These are phyloP conservation scores for Ciborinia camelliae DNA, from an alignment of 2,329 filamentous ascomycete species.

Conservation along the genomic window DNA sequence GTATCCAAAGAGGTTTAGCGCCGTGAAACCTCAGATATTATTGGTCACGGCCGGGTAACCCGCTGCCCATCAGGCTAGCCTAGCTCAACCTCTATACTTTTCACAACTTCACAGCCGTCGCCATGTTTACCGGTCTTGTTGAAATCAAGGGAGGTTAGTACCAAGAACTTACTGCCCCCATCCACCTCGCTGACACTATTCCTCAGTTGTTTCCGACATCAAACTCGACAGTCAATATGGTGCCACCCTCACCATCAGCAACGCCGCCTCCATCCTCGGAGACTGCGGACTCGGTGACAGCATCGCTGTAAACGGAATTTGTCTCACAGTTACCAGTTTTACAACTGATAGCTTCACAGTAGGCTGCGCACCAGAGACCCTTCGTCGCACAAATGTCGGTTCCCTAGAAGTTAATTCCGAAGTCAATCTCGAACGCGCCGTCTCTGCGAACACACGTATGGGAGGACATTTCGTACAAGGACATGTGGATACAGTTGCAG, in stretches of 20 bases:
- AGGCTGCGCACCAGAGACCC: slow-evolving; percentile 90
- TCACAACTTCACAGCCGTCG: background rate
- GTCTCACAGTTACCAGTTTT: slow-evolving; percentile 84
- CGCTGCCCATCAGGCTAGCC: background rate
- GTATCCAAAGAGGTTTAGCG: background rate
- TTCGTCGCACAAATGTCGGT: slow-evolving; percentile 94
- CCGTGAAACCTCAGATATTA: background rate
- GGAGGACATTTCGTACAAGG: slow-evolving; percentile 98
- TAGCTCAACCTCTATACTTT: background rate
- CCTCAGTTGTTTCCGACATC: slow-evolving; percentile 75
- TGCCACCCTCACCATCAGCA: slow-evolving; percentile 82
- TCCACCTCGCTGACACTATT: slow-evolving; percentile 12
- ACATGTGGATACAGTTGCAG: slow-evolving; percentile 87
- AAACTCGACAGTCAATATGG: slow-evolving; percentile 79
- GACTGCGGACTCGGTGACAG: slow-evolving; percentile 89
- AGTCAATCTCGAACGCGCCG: slow-evolving; percentile 93
- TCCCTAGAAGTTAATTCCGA: slow-evolving; percentile 59
- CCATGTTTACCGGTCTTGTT: slow-evolving; percentile 94
- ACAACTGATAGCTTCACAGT: slow-evolving; percentile 69
- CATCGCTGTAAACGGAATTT: slow-evolving; percentile 93
- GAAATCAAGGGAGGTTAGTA: slow-evolving; percentile 84
- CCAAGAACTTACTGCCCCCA: background rate
- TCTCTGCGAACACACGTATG: slow-evolving; percentile 89
- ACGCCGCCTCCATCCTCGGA: slow-evolving; percentile 66
- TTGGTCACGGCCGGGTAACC: slow-evolving; percentile 12